A percentile compares a stretch with the other conserved stretches of the same genome.
These are phyloP conservation scores for Lanmaoa rubissima DNA, from an alignment of 768 basidiomycete species.

Conservation along the genomic window DNA sequence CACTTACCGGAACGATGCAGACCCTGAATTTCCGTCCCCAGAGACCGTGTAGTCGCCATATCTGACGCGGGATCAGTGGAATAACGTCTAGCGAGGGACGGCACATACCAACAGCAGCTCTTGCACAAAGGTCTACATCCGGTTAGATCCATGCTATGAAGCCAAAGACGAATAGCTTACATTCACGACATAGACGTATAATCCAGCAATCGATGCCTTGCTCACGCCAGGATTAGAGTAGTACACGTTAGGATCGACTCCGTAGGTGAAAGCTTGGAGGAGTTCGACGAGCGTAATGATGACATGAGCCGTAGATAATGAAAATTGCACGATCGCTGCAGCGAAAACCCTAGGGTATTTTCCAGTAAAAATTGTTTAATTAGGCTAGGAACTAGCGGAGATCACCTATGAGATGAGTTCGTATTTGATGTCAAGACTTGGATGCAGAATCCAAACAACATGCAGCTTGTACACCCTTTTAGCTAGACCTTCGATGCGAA, in stretches of 20 bases:
- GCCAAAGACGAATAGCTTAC: constrained; percentile 5
- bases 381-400: neutral
- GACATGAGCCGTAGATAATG: constrained; percentile 14
- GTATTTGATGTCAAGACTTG: constrained; percentile 2
- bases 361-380: neutral
- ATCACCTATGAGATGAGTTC: constrained; percentile 7
- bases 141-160: neutral
- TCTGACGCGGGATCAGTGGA: constrained; percentile 9
- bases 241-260: constrained; percentile 3
- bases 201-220: constrained; percentile 8
- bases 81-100: neutral
- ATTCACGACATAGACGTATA: constrained; percentile 21
- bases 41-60: constrained; percentile 24
- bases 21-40: constrained; percentile 10
- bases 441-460: constrained; percentile 14
- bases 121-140: constrained; percentile 15
- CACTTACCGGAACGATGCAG: constrained; percentile 15
- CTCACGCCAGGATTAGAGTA: constrained; percentile 6
- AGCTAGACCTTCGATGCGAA: neutral
- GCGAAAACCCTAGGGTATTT: constrained; percentile 2
- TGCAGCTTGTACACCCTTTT: constrained; percentile 4
- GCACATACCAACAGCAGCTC: constrained; percentile 16
- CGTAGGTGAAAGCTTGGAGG: constrained; percentile 15
- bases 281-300: constrained; percentile 12
- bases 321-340: constrained; percentile 17